phyloP scores from a whole-genome alignment of 1,139 yeast species.

The Protomyces lactucae-debilis region DNA sequence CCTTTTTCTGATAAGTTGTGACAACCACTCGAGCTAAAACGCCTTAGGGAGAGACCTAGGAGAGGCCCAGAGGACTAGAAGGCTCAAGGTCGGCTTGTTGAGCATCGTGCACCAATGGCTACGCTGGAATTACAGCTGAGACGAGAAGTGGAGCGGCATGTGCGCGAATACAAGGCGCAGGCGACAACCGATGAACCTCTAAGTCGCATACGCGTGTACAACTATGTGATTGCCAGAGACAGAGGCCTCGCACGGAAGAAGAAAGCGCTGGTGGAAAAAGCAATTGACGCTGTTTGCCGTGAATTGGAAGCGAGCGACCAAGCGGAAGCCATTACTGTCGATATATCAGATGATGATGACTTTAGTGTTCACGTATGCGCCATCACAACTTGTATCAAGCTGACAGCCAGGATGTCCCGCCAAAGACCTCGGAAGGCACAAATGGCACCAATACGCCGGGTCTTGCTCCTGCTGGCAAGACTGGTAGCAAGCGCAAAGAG shows the following conservation, averaged over 20 bases:
- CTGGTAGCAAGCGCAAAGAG: slow-evolving; percentile 36
- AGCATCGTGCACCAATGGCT: neutral
- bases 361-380: neutral
- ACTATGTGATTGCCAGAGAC: slow-evolving; percentile 11
- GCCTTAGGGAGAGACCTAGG: no score
- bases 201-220: slow-evolving; percentile 13
- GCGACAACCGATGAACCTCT: slow-evolving; percentile 2
- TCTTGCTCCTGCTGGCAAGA: neutral
- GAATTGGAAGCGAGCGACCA: slow-evolving; percentile 4
- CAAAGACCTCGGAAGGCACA: neutral
- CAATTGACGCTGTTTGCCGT: slow-evolving; percentile 14
- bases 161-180: slow-evolving; percentile 1
- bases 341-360: neutral
- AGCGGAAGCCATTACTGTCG: neutral
- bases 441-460: slow-evolving; percentile 27
- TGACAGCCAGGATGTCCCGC: neutral
- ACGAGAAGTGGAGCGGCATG: slow-evolving; percentile 6
- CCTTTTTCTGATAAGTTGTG: neutral
- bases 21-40: no score
- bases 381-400: neutral
- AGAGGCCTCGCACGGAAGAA: slow-evolving; percentile 15
- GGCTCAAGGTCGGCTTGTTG: no score
- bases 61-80: no score
- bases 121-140: slow-evolving; percentile 7
- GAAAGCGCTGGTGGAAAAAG: slow-evolving; percentile 10